Percentiles rank a stretch among this genome's conserved stretches.
Conservation (phyloP, 1,284 basidiomycete genomes). For the Fomitopsis palustris region DNA sequence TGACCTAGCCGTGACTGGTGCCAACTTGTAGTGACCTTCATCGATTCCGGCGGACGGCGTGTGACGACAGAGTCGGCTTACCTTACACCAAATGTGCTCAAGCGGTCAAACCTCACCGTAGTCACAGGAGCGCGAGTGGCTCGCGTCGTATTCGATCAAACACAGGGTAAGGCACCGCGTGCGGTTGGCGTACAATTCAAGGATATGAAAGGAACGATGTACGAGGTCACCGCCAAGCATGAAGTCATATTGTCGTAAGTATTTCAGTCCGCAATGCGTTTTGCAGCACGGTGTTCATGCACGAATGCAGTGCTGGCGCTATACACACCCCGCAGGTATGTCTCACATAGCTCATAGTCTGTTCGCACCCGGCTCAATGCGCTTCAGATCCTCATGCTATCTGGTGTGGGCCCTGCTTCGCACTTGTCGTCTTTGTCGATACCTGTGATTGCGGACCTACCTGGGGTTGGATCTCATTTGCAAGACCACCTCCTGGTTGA, state of each 20-base stretch:
- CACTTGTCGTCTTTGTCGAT: constrained; percentile 50
- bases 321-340: constrained; percentile 59
- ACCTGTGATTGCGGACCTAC: constrained; percentile 48
- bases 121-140: constrained; percentile 50
- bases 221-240: constrained; percentile 44
- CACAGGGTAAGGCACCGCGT: constrained; percentile 30
- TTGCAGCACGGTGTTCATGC: not conserved
- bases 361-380: not conserved
- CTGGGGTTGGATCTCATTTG: constrained; percentile 58
- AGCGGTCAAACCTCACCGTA: constrained; percentile 60
- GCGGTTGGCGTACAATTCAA: constrained; percentile 64
- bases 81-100: constrained; percentile 56
- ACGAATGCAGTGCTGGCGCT: constrained; percentile 53
- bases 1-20: not conserved
- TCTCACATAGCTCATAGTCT: not conserved
- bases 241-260: constrained; percentile 62
- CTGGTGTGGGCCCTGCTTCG: constrained; percentile 60
- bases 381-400: constrained; percentile 62
- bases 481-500: constrained; percentile 53
- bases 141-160: constrained; percentile 53
- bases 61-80: constrained; percentile 64
- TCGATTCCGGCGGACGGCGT: constrained; percentile 45
- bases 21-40: constrained; percentile 58
- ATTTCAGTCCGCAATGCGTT: not conserved
- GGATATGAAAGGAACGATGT: constrained; percentile 31